A percentile compares a stretch with the other conserved stretches of the same genome.
These are phyloP conservation scores for Cercospora janseana DNA, from an alignment of 2,329 filamentous ascomycete genomes.

Conservation along the genomic window DNA sequence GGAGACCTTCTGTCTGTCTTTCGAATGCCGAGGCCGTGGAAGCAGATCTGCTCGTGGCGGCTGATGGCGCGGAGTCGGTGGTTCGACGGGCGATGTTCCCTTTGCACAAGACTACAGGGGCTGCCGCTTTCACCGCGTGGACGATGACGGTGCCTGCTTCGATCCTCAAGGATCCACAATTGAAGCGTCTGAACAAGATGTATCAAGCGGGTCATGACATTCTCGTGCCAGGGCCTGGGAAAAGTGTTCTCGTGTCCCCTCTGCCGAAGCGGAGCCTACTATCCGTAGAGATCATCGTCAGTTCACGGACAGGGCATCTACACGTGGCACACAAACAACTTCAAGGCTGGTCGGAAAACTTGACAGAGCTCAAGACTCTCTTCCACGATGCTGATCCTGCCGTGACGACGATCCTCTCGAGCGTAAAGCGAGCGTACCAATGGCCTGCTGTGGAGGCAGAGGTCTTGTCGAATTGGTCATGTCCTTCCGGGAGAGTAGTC, in stretches of 20 bases:
- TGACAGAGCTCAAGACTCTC: conserved; percentile 1
- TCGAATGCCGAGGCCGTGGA: conserved; percentile 2
- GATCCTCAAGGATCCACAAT: neutral
- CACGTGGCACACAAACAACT: too few relatives aligned
- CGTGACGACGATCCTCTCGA: conserved; percentile 8
- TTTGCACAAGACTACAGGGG: neutral
- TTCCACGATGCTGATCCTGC: conserved; percentile 8
- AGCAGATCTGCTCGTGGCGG: conserved; percentile 12
- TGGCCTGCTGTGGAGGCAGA: conserved; percentile 10
- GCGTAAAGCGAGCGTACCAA: conserved; percentile 11
- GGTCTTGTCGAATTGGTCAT: conserved; percentile 9
- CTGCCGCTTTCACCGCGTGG: conserved; percentile 1
- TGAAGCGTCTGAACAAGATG: conserved; percentile 4
- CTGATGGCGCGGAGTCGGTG: conserved; percentile 11
- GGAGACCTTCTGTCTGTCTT: conserved; percentile 5
- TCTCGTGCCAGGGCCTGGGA: conserved; percentile 2
- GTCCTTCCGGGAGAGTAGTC: conserved; percentile 6
- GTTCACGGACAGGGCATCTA: too few relatives aligned
- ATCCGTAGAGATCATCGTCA: conserved; percentile 12
- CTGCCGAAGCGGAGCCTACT: conserved; percentile 7
- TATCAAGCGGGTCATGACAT: conserved; percentile 3
- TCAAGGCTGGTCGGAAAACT: neutral
- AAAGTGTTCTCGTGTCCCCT: conserved; percentile 4
- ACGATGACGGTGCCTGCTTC: neutral
- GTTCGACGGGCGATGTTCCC: conserved; percentile 12